Evolutionary conservation across 768 basidiomycete species (phyloP).

Genomic region (Xerocomellus dryophilus): DNA sequence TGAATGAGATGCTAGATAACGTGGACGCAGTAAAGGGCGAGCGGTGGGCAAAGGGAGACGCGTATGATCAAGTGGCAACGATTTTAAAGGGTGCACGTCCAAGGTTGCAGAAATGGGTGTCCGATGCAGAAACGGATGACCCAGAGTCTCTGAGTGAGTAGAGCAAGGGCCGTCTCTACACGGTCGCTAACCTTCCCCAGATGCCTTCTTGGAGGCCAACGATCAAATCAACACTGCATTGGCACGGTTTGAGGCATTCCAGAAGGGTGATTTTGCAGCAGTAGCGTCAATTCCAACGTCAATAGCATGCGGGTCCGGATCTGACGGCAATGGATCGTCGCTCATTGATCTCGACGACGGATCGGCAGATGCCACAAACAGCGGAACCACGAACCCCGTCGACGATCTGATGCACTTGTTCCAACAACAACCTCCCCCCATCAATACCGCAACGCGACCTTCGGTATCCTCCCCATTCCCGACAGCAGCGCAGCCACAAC

Average conservation of each 20-base stretch:
- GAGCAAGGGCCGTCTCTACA: not conserved
- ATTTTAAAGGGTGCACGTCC: slow-evolving; percentile 82
- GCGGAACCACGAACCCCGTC: slow-evolving; percentile 26
- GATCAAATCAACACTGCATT: slow-evolving; percentile 96
- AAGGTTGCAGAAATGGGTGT: slow-evolving; percentile 97
- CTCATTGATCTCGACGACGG: slow-evolving; percentile 79
- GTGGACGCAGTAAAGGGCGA: slow-evolving; percentile 71
- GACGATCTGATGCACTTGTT: slow-evolving; percentile 70
- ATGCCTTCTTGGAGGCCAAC: slow-evolving; percentile 93
- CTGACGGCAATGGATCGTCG: slow-evolving; percentile 37
- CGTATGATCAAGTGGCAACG: slow-evolving; percentile 92
- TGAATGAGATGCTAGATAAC: slow-evolving; percentile 97
- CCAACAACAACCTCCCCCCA: slow-evolving; percentile 19
- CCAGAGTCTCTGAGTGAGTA: slow-evolving; percentile 81
- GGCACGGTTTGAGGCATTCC: slow-evolving; percentile 88
- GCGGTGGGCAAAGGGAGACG: slow-evolving; percentile 83
- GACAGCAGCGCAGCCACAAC: slow-evolving; percentile 16
- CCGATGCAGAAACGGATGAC: slow-evolving; percentile 86
- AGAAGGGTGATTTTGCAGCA: slow-evolving; percentile 82
- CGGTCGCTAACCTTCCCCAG: slow-evolving; percentile 36
- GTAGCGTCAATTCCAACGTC: slow-evolving; percentile 68
- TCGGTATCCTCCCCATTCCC: slow-evolving; percentile 18
- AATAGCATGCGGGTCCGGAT: slow-evolving; percentile 35
- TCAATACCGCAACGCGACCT: slow-evolving; percentile 31
- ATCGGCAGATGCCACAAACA: slow-evolving; percentile 15